Percentiles rank a stretch among this genome's conserved stretches.
Conservation (phyloP, 2,329 filamentous ascomycete species). For the Daldinia sp. region DNA sequence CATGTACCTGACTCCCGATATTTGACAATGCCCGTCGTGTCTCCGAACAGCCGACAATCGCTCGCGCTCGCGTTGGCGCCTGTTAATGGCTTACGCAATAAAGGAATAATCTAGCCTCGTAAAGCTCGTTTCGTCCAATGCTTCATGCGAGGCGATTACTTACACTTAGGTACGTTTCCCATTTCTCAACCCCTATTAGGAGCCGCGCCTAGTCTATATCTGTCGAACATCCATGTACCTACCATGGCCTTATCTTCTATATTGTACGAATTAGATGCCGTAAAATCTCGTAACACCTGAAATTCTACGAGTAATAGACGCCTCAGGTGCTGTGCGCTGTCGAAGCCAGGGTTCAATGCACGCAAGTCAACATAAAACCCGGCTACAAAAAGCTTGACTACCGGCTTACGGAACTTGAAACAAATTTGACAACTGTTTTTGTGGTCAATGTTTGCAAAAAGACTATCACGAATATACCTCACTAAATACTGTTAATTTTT, state of each 20-base stretch:
- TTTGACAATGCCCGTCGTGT: conserved; percentile 39
- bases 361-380: conserved; percentile 45
- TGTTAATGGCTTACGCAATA: conserved; percentile 10
- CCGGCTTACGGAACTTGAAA: conserved; percentile 43
- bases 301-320: conserved; percentile 25
- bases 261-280: conserved; percentile 31
- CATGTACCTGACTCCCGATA: conserved; percentile 30
- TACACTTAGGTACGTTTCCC: conserved; percentile 6
- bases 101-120: conserved; percentile 25
- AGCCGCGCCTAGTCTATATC: conserved; percentile 5
- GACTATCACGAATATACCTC: conserved; percentile 18
- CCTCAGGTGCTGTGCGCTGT: conserved; percentile 29
- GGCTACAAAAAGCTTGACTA: conserved; percentile 38
- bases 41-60: conserved; percentile 40
- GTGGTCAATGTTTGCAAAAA: conserved; percentile 31
- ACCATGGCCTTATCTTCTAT: conserved; percentile 19
- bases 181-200: conserved; percentile 19
- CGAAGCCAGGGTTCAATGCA: conserved; percentile 40
- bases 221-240: background rate
- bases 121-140: conserved; percentile 15
- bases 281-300: conserved; percentile 26
- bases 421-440: conserved; percentile 18
- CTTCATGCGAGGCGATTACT: conserved; percentile 30
- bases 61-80: conserved; percentile 23
- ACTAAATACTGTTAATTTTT: background rate